These are phyloP conservation scores for Neurospora sp. DNA, from an alignment of 2,329 filamentous ascomycete genomes.

Conservation along the genomic window DNA sequence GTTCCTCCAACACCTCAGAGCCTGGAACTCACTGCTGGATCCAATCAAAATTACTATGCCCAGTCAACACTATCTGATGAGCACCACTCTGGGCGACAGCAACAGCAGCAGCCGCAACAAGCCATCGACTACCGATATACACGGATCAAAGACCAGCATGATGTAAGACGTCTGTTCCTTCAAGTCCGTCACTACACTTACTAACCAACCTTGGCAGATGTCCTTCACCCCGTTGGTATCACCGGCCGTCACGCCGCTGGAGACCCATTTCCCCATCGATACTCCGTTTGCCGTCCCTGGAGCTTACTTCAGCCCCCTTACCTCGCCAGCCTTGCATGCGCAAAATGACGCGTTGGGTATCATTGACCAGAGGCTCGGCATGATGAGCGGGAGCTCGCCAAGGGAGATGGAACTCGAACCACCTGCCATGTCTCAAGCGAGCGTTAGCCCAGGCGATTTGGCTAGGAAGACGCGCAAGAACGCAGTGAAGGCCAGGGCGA, in stretches of 20 bases:
- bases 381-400: constrained; percentile 41
- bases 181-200: too few relatives aligned
- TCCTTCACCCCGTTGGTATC: constrained; percentile 73
- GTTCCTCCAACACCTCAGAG: constrained; percentile 75
- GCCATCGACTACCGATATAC: constrained; percentile 58
- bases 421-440: constrained; percentile 19
- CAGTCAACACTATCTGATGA: constrained; percentile 39
- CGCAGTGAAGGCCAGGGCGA: constrained; percentile 36
- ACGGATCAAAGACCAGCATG: constrained; percentile 59
- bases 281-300: constrained; percentile 52
- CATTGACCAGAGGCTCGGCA: constrained; percentile 35
- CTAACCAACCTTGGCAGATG: constrained; percentile 40
- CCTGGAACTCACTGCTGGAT: constrained; percentile 59
- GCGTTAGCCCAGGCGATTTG: constrained; percentile 30
- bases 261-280: constrained; percentile 56
- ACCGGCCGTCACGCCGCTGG: constrained; percentile 73
- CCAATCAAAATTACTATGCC: constrained; percentile 44
- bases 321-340: constrained; percentile 68
- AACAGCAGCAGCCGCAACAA: constrained; percentile 50
- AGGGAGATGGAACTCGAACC: constrained; percentile 47
- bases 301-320: constrained; percentile 74
- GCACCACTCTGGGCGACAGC: constrained; percentile 32
- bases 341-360: constrained; percentile 44
- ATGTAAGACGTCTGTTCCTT: constrained; percentile 36
- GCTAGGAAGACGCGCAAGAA: constrained; percentile 44